Conservation (phyloP, 1,284 basidiomycete genomes). For the Ustilago bromivora region DNA sequence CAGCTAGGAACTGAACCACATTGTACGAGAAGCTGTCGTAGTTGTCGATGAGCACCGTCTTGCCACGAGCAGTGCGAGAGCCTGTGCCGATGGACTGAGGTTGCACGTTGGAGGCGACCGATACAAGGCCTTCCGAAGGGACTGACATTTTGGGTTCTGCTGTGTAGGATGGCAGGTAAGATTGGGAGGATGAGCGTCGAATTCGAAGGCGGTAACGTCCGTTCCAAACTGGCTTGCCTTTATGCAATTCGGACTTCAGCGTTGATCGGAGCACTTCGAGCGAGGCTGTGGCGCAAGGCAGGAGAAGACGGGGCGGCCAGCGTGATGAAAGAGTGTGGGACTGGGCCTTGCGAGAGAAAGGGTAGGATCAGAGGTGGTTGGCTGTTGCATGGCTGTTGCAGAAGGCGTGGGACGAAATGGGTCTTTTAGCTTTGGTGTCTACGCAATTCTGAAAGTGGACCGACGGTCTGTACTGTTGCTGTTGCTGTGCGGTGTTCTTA, state of each 20-base stretch:
- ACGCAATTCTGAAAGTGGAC: not conserved
- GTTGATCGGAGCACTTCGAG: not conserved
- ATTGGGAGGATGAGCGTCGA: not conserved
- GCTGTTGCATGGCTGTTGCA: not conserved
- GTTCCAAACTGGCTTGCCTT: constrained; percentile 2
- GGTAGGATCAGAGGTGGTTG: not conserved
- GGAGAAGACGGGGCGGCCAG: not conserved
- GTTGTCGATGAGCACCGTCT: constrained; percentile 69
- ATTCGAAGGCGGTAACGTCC: not conserved
- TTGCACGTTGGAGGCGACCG: constrained; percentile 46
- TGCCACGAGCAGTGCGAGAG: constrained; percentile 37
- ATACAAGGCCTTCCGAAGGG: constrained; percentile 43
- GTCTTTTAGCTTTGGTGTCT: constrained; percentile 2
- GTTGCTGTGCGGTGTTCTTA: not conserved
- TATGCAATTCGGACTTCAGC: constrained; percentile 9
- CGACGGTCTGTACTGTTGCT: constrained; percentile 22
- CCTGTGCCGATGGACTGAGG: constrained; percentile 40
- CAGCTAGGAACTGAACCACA: constrained; percentile 67
- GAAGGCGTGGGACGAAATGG: not conserved
- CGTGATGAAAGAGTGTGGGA: constrained; percentile 8
- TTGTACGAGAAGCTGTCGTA: constrained; percentile 70
- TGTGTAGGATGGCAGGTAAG: not conserved
- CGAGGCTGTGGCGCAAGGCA: not conserved
- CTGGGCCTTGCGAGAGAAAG: not conserved
- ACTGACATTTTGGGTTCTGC: constrained; percentile 22